Conservation (phyloP, 805 yeast genomes). For the Tetrapisispora phaffii region DNA sequence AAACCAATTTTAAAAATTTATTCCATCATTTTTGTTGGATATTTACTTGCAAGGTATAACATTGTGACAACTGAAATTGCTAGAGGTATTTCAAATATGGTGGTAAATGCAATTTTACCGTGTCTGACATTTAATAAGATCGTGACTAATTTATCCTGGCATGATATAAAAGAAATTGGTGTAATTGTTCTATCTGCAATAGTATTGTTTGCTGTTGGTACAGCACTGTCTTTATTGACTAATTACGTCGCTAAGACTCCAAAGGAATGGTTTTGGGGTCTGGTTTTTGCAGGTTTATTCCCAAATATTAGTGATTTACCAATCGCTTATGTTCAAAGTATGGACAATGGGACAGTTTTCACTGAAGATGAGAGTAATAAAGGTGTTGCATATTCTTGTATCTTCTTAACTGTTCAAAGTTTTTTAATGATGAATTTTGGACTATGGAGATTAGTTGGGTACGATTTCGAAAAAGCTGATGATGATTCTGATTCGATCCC, state of each 20-base stretch:
- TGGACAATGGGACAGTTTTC: conserved; percentile 52
- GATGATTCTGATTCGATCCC: conserved; percentile 11
- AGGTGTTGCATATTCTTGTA: conserved; percentile 75
- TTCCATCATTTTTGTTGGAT: conserved; percentile 60
- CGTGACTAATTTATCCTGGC: conserved; percentile 52
- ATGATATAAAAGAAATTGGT: conserved; percentile 64
- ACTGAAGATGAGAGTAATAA: conserved; percentile 44
- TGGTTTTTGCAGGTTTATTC: conserved; percentile 59
- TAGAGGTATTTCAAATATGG: conserved; percentile 57
- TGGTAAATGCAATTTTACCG: conserved; percentile 63
- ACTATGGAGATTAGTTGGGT: conserved; percentile 54
- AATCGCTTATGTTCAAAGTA: conserved; percentile 68
- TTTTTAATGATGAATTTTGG: conserved; percentile 69
- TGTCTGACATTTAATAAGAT: conserved; percentile 67
- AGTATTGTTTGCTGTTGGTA: conserved; percentile 39
- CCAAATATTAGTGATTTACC: conserved; percentile 80
- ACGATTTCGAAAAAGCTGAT: conserved; percentile 46
- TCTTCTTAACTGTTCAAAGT: conserved; percentile 57
- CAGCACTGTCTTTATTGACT: conserved; percentile 32
- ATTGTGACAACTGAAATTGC: conserved; percentile 58
- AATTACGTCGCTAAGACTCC: conserved; percentile 51
- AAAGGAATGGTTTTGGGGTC: conserved; percentile 66
- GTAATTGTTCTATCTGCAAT: conserved; percentile 43
- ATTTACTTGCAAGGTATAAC: conserved; percentile 48
- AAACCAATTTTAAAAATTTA: conserved; percentile 84